Conservation (phyloP, 306 rosid genomes). For the Cucumis melo region DNA sequence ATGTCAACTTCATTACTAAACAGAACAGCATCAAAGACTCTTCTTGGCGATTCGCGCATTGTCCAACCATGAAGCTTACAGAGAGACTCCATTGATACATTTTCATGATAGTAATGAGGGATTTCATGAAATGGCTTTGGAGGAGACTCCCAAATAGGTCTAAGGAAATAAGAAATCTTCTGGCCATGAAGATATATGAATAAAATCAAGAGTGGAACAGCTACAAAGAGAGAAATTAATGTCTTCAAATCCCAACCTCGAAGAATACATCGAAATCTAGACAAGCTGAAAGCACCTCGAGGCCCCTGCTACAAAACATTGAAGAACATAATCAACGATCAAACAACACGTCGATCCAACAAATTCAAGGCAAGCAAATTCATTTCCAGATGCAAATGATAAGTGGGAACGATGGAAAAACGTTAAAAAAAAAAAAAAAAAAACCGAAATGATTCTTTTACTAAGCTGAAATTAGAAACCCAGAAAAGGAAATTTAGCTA, state of each 20-base stretch:
- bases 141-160: constrained; percentile 85
- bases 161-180: constrained; percentile 60
- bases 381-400: not conserved
- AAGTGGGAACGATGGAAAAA: not conserved
- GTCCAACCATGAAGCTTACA: constrained; percentile 80
- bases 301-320: constrained; percentile 36
- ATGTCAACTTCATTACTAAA: constrained; percentile 74
- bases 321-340: not conserved
- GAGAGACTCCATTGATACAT: constrained; percentile 50
- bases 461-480: not conserved
- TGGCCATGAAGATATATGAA: constrained; percentile 56
- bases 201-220: constrained; percentile 33
- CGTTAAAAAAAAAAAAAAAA: not conserved
- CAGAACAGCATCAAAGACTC: constrained; percentile 72
- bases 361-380: not conserved
- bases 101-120: constrained; percentile 71
- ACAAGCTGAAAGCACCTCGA: constrained; percentile 33
- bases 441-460: not conserved
- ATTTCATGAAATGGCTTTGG: constrained; percentile 58
- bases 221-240: constrained; percentile 25
- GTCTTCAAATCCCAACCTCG: constrained; percentile 52
- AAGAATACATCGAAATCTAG: constrained; percentile 51
- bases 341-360: not conserved
- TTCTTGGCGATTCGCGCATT: constrained; percentile 58
- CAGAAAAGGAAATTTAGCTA: not conserved